phyloP scores from a whole-genome alignment of 768 basidiomycete species.

The Antrodiella citrinella region DNA sequence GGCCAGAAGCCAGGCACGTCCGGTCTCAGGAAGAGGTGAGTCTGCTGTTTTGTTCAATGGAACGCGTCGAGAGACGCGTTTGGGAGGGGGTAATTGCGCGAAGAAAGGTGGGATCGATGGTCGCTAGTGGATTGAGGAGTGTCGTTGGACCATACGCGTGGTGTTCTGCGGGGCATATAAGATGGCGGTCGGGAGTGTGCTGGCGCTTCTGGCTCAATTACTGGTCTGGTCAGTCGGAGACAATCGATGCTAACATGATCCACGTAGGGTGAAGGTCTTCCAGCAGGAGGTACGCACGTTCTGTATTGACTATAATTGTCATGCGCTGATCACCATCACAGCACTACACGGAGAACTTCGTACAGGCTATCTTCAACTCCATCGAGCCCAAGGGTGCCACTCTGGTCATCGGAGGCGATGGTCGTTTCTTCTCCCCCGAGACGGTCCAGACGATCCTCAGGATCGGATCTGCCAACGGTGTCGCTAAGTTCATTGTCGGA shows the following conservation, averaged over 20 bases:
- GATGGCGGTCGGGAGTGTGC: no score
- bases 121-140: no score
- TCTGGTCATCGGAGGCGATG: conserved; percentile 95
- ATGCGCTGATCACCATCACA: conserved; percentile 21
- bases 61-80: background rate
- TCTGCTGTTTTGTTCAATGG: conserved; percentile 1
- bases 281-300: conserved; percentile 71
- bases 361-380: conserved; percentile 90
- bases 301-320: background rate
- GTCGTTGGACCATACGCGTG: no score
- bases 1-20: conserved; percentile 98
- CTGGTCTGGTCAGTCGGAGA: no score
- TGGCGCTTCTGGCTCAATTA: no score
- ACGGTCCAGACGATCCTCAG: conserved; percentile 86
- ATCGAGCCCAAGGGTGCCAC: conserved; percentile 75
- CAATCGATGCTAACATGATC: conserved; percentile 3
- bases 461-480: conserved; percentile 92
- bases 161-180: no score
- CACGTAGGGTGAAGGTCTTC: conserved; percentile 87
- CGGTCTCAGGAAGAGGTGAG: conserved; percentile 89
- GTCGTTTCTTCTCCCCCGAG: conserved; percentile 84
- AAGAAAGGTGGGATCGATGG: no score
- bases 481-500: conserved; percentile 87
- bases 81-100: no score
- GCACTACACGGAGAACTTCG: conserved; percentile 99